These are phyloP conservation scores for Lecanicillium sp. DNA, from an alignment of 2,329 filamentous ascomycete genomes.

Conservation along the genomic window DNA sequence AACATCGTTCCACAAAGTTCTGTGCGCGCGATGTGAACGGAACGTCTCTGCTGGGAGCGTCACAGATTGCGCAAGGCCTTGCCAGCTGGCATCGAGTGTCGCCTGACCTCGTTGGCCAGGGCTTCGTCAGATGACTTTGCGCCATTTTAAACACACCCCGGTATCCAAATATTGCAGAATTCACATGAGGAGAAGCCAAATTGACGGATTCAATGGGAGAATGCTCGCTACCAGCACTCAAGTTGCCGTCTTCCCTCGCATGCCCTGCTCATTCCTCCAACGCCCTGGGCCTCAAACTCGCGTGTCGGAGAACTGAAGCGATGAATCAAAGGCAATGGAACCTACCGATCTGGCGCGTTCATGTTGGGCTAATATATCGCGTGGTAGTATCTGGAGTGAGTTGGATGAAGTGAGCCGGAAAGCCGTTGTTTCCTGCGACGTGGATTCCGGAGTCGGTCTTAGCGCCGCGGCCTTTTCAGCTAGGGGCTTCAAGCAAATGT, in stretches of 20 bases:
- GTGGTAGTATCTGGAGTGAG: not conserved
- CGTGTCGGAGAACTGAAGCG: not conserved
- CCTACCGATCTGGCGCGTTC: conserved; percentile 51
- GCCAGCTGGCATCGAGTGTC: not conserved
- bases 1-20: not conserved
- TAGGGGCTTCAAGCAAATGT: no score
- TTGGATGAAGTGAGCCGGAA: not conserved
- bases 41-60: not conserved
- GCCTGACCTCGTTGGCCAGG: not conserved
- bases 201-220: no score
- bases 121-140: not conserved
- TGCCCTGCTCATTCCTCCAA: no score
- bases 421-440: no score
- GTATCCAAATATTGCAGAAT: no score
- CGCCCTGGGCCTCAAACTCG: not conserved
- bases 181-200: no score
- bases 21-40: not conserved
- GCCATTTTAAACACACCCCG: no score
- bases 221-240: no score
- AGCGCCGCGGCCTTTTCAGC: no score
- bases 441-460: no score
- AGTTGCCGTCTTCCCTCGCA: no score
- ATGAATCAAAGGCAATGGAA: conserved; percentile 7
- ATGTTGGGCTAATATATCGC: conserved; percentile 20
- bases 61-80: not conserved